A percentile compares a stretch with the other conserved stretches of the same genome.
Evolutionary conservation across 306 rosid species (phyloP).

Genomic region (Trifolium pratense): DNA sequence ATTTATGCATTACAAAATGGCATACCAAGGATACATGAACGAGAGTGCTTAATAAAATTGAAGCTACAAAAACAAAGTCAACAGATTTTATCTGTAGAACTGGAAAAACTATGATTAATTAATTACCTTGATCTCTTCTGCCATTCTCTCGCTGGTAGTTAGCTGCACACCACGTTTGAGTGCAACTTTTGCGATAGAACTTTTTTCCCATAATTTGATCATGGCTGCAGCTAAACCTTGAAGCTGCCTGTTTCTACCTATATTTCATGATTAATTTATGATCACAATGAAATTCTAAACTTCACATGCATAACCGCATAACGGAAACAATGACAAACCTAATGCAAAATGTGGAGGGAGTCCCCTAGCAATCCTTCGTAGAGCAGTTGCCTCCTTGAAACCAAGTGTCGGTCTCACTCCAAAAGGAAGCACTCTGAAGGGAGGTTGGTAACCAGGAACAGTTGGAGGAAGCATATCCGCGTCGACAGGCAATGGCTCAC

Average conservation of each 20-base stretch:
- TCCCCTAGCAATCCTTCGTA: slow-evolving; percentile 81
- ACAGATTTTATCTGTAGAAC: slow-evolving; percentile 29
- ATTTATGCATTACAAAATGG: neutral
- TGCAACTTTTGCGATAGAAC: slow-evolving; percentile 90
- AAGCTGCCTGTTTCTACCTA: slow-evolving; percentile 92
- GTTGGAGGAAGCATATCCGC: slow-evolving; percentile 84
- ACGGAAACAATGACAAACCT: slow-evolving; percentile 55
- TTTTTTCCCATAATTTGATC: slow-evolving; percentile 81
- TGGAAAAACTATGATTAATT: slow-evolving; percentile 32
- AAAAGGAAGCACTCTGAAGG: slow-evolving; percentile 94
- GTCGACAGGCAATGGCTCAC: slow-evolving; percentile 88
- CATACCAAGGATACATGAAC: slow-evolving; percentile 27
- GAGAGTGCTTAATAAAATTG: slow-evolving; percentile 8
- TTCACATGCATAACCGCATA: slow-evolving; percentile 37
- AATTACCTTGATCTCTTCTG: slow-evolving; percentile 93
- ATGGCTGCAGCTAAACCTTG: slow-evolving; percentile 92
- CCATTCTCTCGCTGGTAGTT: slow-evolving; percentile 98
- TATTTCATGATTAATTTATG: slow-evolving; percentile 36
- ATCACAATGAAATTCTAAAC: slow-evolving; percentile 35
- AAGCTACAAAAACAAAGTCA: slow-evolving; percentile 16
- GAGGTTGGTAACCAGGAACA: slow-evolving; percentile 82
- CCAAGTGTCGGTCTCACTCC: slow-evolving; percentile 86
- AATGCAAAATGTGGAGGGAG: slow-evolving; percentile 98
- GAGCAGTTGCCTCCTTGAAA: slow-evolving; percentile 73
- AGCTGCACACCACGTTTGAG: slow-evolving; percentile 97